These are phyloP conservation scores for Aspergillus wentii DNA, from an alignment of 495 filamentous ascomycete genomes.

Conservation along the genomic window DNA sequence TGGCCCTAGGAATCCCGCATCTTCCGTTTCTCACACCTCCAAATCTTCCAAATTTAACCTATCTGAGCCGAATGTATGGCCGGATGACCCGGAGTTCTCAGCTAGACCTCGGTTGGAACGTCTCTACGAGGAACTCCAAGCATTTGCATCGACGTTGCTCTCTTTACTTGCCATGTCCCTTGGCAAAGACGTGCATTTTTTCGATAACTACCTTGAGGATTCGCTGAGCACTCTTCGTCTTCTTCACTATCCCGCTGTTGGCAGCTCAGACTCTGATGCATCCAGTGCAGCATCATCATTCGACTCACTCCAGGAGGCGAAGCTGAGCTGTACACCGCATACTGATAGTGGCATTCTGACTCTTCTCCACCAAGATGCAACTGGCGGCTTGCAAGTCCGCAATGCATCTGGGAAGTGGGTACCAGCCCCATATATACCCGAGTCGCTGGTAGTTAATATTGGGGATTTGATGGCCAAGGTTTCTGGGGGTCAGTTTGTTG, in stretches of 20 bases:
- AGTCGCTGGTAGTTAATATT: slow-evolving; percentile 46
- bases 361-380: slow-evolving; percentile 37
- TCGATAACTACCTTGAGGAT: slow-evolving; percentile 30
- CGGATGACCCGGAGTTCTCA: slow-evolving; percentile 16
- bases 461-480: slow-evolving; percentile 45
- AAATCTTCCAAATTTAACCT: slow-evolving; percentile 28
- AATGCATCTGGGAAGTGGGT: slow-evolving; percentile 38
- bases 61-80: slow-evolving; percentile 40
- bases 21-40: neutral
- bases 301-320: too few relatives aligned
- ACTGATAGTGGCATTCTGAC: slow-evolving; percentile 41
- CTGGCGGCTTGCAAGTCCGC: slow-evolving; percentile 39
- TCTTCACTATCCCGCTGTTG: slow-evolving; percentile 34
- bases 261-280: too few relatives aligned
- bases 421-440: slow-evolving; percentile 36
- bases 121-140: slow-evolving; percentile 37
- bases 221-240: slow-evolving; percentile 40
- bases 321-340: slow-evolving; percentile 41
- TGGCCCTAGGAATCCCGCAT: too few relatives aligned
- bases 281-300: too few relatives aligned
- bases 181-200: slow-evolving; percentile 30
- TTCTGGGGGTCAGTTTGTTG: slow-evolving; percentile 42
- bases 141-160: slow-evolving; percentile 32
- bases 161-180: slow-evolving; percentile 36
- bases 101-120: slow-evolving; percentile 21